Base-by-base conservation (phyloP, 1,139 yeast genomes). In the Kurtzmaniella quercitrusa region DNA sequence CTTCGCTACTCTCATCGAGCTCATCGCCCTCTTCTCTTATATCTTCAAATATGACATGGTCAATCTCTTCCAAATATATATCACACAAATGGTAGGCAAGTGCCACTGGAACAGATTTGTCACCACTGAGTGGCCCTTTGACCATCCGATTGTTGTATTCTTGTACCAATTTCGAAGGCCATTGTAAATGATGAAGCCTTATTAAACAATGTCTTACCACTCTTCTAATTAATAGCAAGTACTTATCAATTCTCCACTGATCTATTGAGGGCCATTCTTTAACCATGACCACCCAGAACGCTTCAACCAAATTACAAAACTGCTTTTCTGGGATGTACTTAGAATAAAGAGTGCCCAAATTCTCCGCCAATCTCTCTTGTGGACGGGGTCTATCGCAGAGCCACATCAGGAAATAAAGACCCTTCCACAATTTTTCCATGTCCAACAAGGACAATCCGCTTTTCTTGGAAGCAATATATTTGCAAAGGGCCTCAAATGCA, bases 401-500 rank as follows among this genome's bases (percentile, higher is more conserved):
- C 98, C 98, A 93, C 96, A 93, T 88, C 25, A 89, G 82, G 61
- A 75, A 93, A 64, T 85, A 93, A 41, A 93, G 73, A 9, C 98
- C 98, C 64, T 87, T 89, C 97, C 98, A 93, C 47, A 93, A 70
- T 62, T 91, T 90, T 53, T 85, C 85, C 53, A 82, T 73, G 49
- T 91, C 96, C 38, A 69, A 55, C 33, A 58, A 52, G 3, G 61
- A 47, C 41, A 73, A 56, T 2, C 25, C 25, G 16, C 17, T 19
- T 34, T 52, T 49, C 38, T 57, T 55, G 11, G 71, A 56, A 6
- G 75, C 60, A 39, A 91, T 67, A 57, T 78, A 87, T 50, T 74
- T 75, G 50, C 74, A 75, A 50, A 90, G 70, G 0, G 91, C 75
- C 40, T 79, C 81, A 38, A 90, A 68, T 0, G 96, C 95, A 38